Percentiles rank a stretch among this genome's conserved stretches.
Evolutionary conservation across 148 eudicot species (phyloP).

Genomic region (Heliamphora exappendiculata): DNA sequence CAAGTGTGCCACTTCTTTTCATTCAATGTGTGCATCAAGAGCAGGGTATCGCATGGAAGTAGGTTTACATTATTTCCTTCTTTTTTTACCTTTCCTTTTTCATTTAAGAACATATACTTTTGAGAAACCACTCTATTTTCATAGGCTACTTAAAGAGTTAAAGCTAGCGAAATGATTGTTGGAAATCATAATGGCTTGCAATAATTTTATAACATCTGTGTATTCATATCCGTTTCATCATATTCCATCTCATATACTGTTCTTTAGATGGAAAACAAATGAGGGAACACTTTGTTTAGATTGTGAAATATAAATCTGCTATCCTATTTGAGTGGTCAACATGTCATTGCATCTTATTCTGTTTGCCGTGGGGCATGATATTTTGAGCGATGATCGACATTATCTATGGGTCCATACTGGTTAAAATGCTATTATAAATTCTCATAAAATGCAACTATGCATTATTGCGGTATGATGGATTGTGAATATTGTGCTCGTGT

Average conservation of each 20-base stretch:
- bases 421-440: not conserved
- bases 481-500: not conserved
- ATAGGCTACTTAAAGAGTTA: not conserved
- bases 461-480: not conserved
- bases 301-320: not conserved
- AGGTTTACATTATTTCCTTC: constrained; percentile 23
- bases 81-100: not conserved
- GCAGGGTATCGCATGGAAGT: constrained; percentile 96
- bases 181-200: not conserved
- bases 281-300: not conserved
- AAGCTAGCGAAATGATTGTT: not conserved
- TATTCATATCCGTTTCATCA: not conserved
- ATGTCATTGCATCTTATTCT: not conserved
- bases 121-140: not conserved
- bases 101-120: not conserved
- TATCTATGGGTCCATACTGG: not conserved
- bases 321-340: not conserved
- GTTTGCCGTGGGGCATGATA: not conserved
- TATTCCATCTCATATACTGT: not conserved
- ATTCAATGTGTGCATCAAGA: constrained; percentile 82
- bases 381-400: not conserved
- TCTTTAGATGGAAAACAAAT: not conserved
- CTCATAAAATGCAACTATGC: not conserved
- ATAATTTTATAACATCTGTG: not conserved
- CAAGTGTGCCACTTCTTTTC: constrained; percentile 83